phyloP scores from a whole-genome alignment of 2,329 filamentous ascomycete species.

The Hypoxylon sp. region DNA sequence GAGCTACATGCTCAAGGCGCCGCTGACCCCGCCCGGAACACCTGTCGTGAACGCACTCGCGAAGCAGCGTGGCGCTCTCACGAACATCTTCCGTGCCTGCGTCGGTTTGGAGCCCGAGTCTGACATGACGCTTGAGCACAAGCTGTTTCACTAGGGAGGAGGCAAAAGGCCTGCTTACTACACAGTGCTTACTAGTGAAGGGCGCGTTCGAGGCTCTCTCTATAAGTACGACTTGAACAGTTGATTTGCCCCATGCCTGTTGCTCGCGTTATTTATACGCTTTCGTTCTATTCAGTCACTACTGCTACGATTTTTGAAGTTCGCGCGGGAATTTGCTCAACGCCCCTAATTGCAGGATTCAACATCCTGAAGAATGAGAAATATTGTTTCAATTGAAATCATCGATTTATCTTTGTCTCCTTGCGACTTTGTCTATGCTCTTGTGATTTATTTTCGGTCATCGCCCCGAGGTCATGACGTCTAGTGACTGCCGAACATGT shows the following conservation, averaged over 20 bases:
- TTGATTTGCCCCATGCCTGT: background rate
- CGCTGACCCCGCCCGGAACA: constrained; percentile 92
- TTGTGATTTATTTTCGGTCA: background rate
- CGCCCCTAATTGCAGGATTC: constrained; percentile 33
- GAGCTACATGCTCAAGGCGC: constrained; percentile 99
- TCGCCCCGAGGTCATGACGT: background rate
- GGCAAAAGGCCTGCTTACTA: background rate
- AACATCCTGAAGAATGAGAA: constrained; percentile 36
- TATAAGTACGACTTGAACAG: background rate
- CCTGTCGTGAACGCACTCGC: constrained; percentile 95
- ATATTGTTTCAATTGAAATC: constrained; percentile 15
- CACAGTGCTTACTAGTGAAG: background rate
- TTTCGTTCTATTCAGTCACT: constrained; percentile 11
- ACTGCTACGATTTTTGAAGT: constrained; percentile 1
- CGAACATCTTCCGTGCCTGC: constrained; percentile 98
- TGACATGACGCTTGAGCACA: constrained; percentile 99
- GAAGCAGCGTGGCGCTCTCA: constrained; percentile 94
- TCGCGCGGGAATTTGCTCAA: constrained; percentile 25
- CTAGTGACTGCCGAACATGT: background rate
- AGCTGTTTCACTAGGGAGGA: constrained; percentile 80
- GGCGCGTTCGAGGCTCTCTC: constrained; percentile 3
- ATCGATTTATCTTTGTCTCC: background rate
- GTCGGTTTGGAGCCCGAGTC: constrained; percentile 97
- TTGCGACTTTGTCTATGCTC: background rate
- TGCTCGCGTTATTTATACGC: background rate